Base-by-base conservation (phyloP, 2,329 filamentous ascomycete species). In the Bipolaris oryzae region DNA sequence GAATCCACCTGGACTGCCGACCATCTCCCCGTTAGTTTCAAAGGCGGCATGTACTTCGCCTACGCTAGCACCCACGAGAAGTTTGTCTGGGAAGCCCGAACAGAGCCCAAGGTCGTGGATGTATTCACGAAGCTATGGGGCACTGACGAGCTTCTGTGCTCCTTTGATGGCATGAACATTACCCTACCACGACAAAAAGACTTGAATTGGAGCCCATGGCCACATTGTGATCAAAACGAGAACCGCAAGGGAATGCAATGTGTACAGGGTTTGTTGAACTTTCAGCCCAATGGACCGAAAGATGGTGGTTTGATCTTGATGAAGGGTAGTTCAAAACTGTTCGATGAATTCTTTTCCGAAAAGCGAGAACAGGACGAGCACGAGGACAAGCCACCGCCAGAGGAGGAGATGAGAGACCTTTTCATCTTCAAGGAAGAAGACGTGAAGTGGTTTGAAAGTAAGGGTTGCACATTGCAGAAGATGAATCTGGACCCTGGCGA, bases 271-370 rank as follows among this genome's bases (percentile, higher is more conserved):
- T 64, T 82, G 4, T 58, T 81, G 1, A 82, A 81, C 64, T 76
- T 75, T 10, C 71, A 75, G 7, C 79, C 78, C 1, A 79, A 78
- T 38, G 80, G 80, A 74, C 74, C 1, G 0, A 71, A 80, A 2
- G 81, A 83, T 51, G 80, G 80, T 15, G 80, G 80, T 1, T 61
- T 83, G 7, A 74, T 82, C 34, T 61, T 81, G 5, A 77, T 81
- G 72, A 76, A 77, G 28, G 80, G 80, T 3, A 77, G 75, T 5
- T 61, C 72, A 7, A 77, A 76, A 41, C 68, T 81, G 0, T 77
- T 74, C 43, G 74, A 81, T 42, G 70, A 80, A 58, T 82, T 80
- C 73, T 82, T 81, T 63, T 25, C 34, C 10, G 62, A 64, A 44
- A 53, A 49, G 48, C 43, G 53, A 28, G 61, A 62, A 7, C 45